Conservation (phyloP, 2,329 filamentous ascomycete genomes). For the Zopfia rhizophila region DNA sequence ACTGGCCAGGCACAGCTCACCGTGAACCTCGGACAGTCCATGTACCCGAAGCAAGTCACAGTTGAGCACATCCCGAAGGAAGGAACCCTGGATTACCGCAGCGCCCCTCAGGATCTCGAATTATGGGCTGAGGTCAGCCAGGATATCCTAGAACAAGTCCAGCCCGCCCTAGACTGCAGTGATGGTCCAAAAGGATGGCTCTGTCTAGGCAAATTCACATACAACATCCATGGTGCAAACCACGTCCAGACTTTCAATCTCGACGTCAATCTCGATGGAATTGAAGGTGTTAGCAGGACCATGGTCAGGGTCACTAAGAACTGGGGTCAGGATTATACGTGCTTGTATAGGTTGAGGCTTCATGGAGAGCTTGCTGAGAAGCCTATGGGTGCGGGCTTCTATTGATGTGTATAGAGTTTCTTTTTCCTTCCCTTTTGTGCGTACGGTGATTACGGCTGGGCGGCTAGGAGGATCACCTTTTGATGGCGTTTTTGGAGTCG, state of each 20-base stretch:
- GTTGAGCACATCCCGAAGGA: slow-evolving; percentile 58
- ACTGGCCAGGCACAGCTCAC: slow-evolving; percentile 71
- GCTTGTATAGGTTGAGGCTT: slow-evolving; percentile 58
- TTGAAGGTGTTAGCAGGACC: slow-evolving; percentile 43
- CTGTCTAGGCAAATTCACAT: slow-evolving; percentile 54
- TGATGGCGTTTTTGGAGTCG: no score
- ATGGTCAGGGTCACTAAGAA: slow-evolving; percentile 55
- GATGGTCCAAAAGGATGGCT: slow-evolving; percentile 41
- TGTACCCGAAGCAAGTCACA: slow-evolving; percentile 54
- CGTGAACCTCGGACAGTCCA: slow-evolving; percentile 56
- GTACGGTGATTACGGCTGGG: no score
- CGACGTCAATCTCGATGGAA: slow-evolving; percentile 34
- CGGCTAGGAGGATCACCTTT: no score
- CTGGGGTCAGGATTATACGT: slow-evolving; percentile 58
- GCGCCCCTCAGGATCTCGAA: slow-evolving; percentile 57
- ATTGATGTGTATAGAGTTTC: no score
- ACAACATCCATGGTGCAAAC: slow-evolving; percentile 54
- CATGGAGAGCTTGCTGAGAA: slow-evolving; percentile 54
- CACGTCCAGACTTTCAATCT: slow-evolving; percentile 55
- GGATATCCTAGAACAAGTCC: slow-evolving; percentile 33
- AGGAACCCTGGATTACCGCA: slow-evolving; percentile 51
- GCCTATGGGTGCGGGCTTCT: no score
- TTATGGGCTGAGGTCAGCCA: slow-evolving; percentile 54
- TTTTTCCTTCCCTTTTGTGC: no score
- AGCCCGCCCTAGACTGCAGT: slow-evolving; percentile 27